phyloP scores from a whole-genome alignment of 805 yeast genomes.

The Spathaspora girioi region DNA sequence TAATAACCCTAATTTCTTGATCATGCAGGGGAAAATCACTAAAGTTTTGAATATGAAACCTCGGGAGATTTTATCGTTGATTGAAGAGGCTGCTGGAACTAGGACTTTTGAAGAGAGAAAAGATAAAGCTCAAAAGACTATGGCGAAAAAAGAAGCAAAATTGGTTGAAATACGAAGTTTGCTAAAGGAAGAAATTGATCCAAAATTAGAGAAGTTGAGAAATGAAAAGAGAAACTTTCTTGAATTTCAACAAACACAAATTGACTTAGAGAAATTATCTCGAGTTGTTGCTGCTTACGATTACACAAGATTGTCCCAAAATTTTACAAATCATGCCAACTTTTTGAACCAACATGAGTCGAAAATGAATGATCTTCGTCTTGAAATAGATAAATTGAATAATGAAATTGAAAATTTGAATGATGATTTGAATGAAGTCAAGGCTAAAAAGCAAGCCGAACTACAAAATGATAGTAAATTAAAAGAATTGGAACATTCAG shows the following conservation, averaged over 20 bases:
- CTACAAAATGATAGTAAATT: slow-evolving; percentile 56
- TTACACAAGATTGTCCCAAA: slow-evolving; percentile 42
- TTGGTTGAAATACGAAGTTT: slow-evolving; percentile 71
- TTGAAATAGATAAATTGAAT: slow-evolving; percentile 42
- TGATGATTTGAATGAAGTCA: slow-evolving; percentile 56
- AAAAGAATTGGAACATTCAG: slow-evolving; percentile 56
- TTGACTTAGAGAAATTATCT: slow-evolving; percentile 71
- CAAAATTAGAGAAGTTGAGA: slow-evolving; percentile 77
- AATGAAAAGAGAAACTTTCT: slow-evolving; percentile 77
- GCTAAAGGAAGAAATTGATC: slow-evolving; percentile 85
- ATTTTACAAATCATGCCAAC: slow-evolving; percentile 41
- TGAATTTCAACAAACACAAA: slow-evolving; percentile 82
- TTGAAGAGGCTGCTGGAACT: slow-evolving; percentile 98
- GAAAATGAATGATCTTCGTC: slow-evolving; percentile 37
- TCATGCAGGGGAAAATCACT: slow-evolving; percentile 98
- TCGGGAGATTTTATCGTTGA: slow-evolving; percentile 78
- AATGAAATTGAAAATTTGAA: slow-evolving; percentile 57
- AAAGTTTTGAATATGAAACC: slow-evolving; percentile 97
- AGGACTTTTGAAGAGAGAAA: slow-evolving; percentile 91
- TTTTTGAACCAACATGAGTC: slow-evolving; percentile 39
- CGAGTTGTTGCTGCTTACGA: slow-evolving; percentile 78
- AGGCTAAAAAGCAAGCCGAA: slow-evolving; percentile 52
- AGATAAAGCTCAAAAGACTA: slow-evolving; percentile 86
- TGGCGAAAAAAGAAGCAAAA: slow-evolving; percentile 86
- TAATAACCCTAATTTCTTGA: slow-evolving; percentile 93